Evolutionary conservation across 129 eudicot genomes (phyloP).

Genomic region (Calendula officinalis): DNA sequence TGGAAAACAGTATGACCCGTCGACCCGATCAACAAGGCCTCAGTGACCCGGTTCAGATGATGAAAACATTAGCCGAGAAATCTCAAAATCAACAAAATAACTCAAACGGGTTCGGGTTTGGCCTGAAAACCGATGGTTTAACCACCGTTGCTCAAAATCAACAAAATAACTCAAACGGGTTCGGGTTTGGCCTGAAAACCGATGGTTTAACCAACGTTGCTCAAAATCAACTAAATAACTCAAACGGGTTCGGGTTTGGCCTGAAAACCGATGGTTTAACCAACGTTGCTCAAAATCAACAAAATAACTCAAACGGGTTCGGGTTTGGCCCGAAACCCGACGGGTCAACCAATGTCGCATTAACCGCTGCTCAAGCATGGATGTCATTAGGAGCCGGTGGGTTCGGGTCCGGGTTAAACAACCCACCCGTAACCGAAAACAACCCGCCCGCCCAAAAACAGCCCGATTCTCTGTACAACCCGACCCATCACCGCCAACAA

Average conservation of each 20-base stretch:
- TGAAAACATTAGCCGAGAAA: slow-evolving; percentile 71
- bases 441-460: slow-evolving; percentile 32
- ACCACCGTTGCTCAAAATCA: slow-evolving; percentile 28
- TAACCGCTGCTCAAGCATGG: slow-evolving; percentile 87
- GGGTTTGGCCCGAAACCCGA: slow-evolving; percentile 31
- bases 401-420: slow-evolving; percentile 22
- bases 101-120: slow-evolving; percentile 19
- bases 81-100: slow-evolving; percentile 55
- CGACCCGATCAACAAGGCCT: slow-evolving; percentile 53
- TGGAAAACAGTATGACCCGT: slow-evolving; percentile 4
- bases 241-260: slow-evolving; percentile 18
- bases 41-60: slow-evolving; percentile 82
- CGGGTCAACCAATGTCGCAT: slow-evolving; percentile 56
- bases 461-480: slow-evolving; percentile 42
- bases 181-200: slow-evolving; percentile 17
- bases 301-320: slow-evolving; percentile 1
- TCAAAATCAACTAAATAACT: slow-evolving; percentile 18
- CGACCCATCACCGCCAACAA: slow-evolving; percentile 43
- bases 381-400: slow-evolving; percentile 73
- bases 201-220: slow-evolving; percentile 23
- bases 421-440: slow-evolving; percentile 53
- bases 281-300: slow-evolving; percentile 27
- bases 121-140: slow-evolving; percentile 13
- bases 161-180: slow-evolving; percentile 9
- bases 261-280: slow-evolving; percentile 17